Conservation (phyloP, 129 eudicot genomes). For the Flaveria brownii region DNA sequence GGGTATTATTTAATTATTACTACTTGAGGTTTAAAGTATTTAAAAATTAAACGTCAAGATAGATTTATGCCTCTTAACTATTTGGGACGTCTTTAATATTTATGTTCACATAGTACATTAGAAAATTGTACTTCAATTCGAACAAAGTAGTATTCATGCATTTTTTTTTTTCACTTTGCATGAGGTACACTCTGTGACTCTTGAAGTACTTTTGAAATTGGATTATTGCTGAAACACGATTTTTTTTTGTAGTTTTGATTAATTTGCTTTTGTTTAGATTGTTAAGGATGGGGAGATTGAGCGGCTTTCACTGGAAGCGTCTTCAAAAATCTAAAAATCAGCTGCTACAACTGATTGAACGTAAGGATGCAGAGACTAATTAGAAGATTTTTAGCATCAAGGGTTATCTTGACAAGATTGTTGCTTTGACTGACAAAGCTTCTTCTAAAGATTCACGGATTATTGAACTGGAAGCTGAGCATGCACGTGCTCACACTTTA, state of each 20-base stretch:
- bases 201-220: background rate
- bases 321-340: slow-evolving; percentile 84
- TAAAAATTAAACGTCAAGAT: background rate
- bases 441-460: slow-evolving; percentile 66
- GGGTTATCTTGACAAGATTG: slow-evolving; percentile 80
- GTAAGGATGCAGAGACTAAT: slow-evolving; percentile 67
- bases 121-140: background rate
- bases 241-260: slow-evolving; percentile 3
- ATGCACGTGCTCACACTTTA: slow-evolving; percentile 56
- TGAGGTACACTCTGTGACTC: background rate
- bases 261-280: slow-evolving; percentile 38
- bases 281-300: slow-evolving; percentile 91
- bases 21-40: background rate
- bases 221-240: background rate
- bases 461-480: slow-evolving; percentile 69
- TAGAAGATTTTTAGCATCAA: slow-evolving; percentile 77
- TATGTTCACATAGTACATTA: background rate
- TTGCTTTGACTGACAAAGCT: slow-evolving; percentile 65
- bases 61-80: background rate
- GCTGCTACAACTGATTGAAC: slow-evolving; percentile 74
- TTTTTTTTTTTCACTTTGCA: background rate
- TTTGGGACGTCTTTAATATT: background rate
- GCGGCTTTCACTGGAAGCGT: slow-evolving; percentile 56
- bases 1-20: background rate
- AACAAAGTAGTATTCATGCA: background rate